Conservation (phyloP, 2,329 filamentous ascomycete genomes). For the Plectosphaerella plurivora region DNA sequence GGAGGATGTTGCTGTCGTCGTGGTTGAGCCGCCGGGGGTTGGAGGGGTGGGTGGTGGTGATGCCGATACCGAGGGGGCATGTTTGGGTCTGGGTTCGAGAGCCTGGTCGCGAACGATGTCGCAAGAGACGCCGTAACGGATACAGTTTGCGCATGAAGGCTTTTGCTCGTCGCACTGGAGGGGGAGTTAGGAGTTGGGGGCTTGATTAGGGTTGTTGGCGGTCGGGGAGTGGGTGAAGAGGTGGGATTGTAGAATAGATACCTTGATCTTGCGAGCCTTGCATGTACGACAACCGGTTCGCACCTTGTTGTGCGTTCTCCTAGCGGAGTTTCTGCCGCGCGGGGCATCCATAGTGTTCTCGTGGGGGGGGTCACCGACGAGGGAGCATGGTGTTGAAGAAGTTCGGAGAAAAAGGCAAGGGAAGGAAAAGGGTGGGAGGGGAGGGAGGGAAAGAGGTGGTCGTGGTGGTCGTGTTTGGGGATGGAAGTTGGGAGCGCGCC, state of each 20-base stretch:
- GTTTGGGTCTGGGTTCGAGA: constrained; percentile 2
- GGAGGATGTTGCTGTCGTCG: neutral
- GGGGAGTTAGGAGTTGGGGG: too few relatives aligned
- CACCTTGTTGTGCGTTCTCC: constrained; percentile 21
- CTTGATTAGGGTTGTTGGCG: too few relatives aligned
- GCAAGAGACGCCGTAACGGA: constrained; percentile 32
- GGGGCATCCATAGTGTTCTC: neutral
- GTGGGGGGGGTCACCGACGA: neutral
- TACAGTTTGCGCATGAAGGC: constrained; percentile 34
- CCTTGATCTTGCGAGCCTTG: constrained; percentile 36
- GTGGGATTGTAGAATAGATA: constrained; percentile 6
- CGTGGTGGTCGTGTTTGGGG: too few relatives aligned
- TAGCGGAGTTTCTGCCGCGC: constrained; percentile 5
- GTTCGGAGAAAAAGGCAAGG: too few relatives aligned
- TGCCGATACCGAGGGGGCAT: constrained; percentile 5
- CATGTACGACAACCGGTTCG: constrained; percentile 32
- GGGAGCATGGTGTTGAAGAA: too few relatives aligned
- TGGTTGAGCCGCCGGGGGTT: constrained; percentile 3
- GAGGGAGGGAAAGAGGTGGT: too few relatives aligned
- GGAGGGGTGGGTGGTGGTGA: constrained; percentile 4
- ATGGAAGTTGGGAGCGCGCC: too few relatives aligned
- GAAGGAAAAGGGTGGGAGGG: too few relatives aligned
- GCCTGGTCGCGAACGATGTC: constrained; percentile 20
- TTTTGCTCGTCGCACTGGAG: constrained; percentile 32
- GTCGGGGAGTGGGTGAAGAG: too few relatives aligned